phyloP scores from a whole-genome alignment of 2,329 filamentous ascomycete genomes.

The Penicillium brevicompactum region DNA sequence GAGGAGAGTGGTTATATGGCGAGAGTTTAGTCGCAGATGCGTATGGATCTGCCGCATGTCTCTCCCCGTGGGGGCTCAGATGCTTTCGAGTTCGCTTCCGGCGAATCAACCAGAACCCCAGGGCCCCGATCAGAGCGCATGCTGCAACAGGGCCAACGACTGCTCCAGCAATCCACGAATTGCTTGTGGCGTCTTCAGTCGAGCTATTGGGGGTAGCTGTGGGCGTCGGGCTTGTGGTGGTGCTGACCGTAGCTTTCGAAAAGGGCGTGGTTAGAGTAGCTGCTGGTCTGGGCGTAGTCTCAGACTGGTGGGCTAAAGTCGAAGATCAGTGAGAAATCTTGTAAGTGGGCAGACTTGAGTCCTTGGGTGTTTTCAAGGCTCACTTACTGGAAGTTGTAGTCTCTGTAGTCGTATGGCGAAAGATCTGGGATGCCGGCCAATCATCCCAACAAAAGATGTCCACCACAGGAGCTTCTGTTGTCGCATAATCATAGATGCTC shows the following conservation, averaged over 20 bases:
- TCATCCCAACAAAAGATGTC: conserved; percentile 1
- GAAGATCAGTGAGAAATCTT: too few relatives aligned
- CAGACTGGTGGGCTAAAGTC: too few relatives aligned
- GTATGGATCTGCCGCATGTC: too few relatives aligned
- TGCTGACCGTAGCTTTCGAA: neutral
- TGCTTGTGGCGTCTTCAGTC: neutral
- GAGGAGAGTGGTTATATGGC: too few relatives aligned
- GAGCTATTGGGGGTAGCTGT: neutral
- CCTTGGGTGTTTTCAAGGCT: too few relatives aligned
- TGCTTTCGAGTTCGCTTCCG: neutral
- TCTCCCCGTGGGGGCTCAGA: too few relatives aligned
- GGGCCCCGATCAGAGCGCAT: conserved; percentile 2
- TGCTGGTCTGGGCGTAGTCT: too few relatives aligned
- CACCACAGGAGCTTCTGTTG: neutral
- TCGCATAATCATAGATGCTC: conserved; percentile 1
- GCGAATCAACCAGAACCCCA: conserved; percentile 1
- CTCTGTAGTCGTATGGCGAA: too few relatives aligned
- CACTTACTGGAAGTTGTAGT: too few relatives aligned
- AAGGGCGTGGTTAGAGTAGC: neutral
- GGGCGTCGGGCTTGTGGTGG: neutral
- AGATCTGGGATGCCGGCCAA: neutral
- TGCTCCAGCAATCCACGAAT: conserved; percentile 11
- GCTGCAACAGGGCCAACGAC: conserved; percentile 7
- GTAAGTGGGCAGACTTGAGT: too few relatives aligned
- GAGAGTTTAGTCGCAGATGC: too few relatives aligned